Base-by-base conservation (phyloP, 257 asterid species). In the Echites panduratus region DNA sequence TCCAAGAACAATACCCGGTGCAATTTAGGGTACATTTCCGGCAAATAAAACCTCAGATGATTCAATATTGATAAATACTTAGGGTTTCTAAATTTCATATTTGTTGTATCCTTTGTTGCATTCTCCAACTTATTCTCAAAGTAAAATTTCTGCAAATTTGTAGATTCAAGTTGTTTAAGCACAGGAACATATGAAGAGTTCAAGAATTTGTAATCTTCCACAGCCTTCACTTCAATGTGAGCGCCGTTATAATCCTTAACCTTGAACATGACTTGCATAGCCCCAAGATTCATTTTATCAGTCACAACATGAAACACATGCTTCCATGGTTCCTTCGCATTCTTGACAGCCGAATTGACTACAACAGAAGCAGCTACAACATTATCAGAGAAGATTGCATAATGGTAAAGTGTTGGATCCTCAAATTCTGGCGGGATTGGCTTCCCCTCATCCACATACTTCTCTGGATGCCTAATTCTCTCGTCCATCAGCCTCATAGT, bases 221-320 rank as follows among this genome's bases (percentile, higher is more conserved):
- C 88, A 20, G 85, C 85, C 82, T 81, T 84, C 68, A 84, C 88
- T 56, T 84, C 88, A 57, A 77, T 75, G 73, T 79, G 88, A 45
- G 82, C 86, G 53, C 86, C 81, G 20, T 68, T 79, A 47, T 79
- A 84, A 65, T 81, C 78, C 73, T 72, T 80, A 68, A 82, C 80
- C 79, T 82, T 82, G 76, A 84, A 84, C 87, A 86, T 79, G 63
- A 86, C 90, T 71, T 86, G 90, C 87, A 86, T 86, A 26, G 86
- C 90, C 67, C 87, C 88, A 48, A 84, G 82, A 69, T 86, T 86
- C 84, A 84, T 82, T 76, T 84, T 86, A 75, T 82, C 89, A 64
- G 87, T 82, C 71, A 82, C 87, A 3, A 82, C 89, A 80, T 86
- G 90, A 79, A 86, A 86, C 73, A 86, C 85, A 7, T 84, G 89